phyloP scores from a whole-genome alignment of 2,329 filamentous ascomycete genomes.

The Diaporthe destruens region DNA sequence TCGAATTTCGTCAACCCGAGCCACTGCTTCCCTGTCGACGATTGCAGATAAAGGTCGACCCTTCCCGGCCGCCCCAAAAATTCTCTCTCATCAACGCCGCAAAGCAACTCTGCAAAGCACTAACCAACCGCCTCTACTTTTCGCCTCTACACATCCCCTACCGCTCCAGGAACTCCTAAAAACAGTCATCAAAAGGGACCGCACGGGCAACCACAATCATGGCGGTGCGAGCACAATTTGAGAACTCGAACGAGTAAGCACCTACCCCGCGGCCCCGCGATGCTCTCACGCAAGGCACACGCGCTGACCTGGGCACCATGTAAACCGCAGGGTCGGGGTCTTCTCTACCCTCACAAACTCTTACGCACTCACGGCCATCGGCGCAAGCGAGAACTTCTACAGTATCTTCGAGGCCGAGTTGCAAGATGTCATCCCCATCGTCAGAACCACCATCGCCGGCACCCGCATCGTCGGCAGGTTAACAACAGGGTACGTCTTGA shows the following conservation, averaged over 20 bases:
- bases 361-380: constrained; percentile 93
- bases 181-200: not conserved
- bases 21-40: constrained; percentile 39
- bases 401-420: constrained; percentile 98
- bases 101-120: constrained; percentile 35
- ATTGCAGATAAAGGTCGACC: constrained; percentile 40
- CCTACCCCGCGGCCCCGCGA: constrained; percentile 43
- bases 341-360: constrained; percentile 98
- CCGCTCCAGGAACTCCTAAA: not conserved
- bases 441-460: constrained; percentile 95
- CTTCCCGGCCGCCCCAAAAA: constrained; percentile 40
- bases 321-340: constrained; percentile 82
- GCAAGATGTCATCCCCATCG: constrained; percentile 96
- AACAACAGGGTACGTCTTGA: constrained; percentile 80
- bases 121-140: constrained; percentile 7
- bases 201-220: constrained; percentile 57
- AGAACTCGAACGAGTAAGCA: constrained; percentile 90
- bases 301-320: constrained; percentile 43
- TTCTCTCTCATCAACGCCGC: constrained; percentile 36
- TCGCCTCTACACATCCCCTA: not conserved
- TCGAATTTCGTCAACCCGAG: constrained; percentile 23
- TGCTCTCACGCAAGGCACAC: constrained; percentile 41
- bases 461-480: constrained; percentile 96
- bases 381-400: constrained; percentile 99
- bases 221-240: constrained; percentile 81